Evolutionary conservation across 192 early-diverging fungal species (phyloP).

Genomic region (Chytriomyces hyalinus): DNA sequence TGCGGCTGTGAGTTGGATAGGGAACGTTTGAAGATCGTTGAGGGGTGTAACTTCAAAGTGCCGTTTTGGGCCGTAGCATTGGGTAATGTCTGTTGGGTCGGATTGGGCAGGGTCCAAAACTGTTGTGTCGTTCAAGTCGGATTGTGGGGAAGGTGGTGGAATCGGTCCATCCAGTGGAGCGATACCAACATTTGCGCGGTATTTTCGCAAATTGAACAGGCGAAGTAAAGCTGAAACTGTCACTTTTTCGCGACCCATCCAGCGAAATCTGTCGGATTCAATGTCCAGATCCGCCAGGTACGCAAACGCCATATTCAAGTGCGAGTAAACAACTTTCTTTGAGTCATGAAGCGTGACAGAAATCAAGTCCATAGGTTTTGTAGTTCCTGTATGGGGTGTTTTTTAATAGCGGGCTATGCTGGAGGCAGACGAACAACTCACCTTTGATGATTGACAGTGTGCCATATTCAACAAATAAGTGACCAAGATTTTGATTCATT

Average conservation of each 20-base stretch:
- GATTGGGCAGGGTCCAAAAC: constrained; percentile 1
- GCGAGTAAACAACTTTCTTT: constrained; percentile 44
- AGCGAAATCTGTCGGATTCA: constrained; percentile 55
- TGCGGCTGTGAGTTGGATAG: constrained; percentile 57
- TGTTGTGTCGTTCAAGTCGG: constrained; percentile 7
- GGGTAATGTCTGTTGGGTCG: background rate
- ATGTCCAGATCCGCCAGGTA: constrained; percentile 58
- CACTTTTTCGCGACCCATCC: constrained; percentile 45
- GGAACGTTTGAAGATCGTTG: constrained; percentile 50
- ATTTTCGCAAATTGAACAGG: constrained; percentile 62
- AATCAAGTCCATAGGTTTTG: constrained; percentile 49
- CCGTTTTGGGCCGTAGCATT: constrained; percentile 16
- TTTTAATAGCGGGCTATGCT: background rate
- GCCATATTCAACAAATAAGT: constrained; percentile 41
- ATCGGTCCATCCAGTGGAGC: constrained; percentile 46
- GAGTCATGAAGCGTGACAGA: constrained; percentile 45
- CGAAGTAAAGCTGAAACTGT: constrained; percentile 57
- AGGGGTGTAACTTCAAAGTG: constrained; percentile 10
- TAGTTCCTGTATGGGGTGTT: constrained; percentile 14
- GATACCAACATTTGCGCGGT: constrained; percentile 63
- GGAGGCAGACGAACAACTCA: background rate
- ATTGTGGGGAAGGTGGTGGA: background rate
- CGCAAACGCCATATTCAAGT: constrained; percentile 52
- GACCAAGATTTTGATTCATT: constrained; percentile 50
- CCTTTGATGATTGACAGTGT: constrained; percentile 49